Percentiles rank a stretch among this genome's conserved stretches.
These are phyloP conservation scores for Urostyla sp. DNA, from an alignment of 73 alveolate species.

Conservation along the genomic window DNA sequence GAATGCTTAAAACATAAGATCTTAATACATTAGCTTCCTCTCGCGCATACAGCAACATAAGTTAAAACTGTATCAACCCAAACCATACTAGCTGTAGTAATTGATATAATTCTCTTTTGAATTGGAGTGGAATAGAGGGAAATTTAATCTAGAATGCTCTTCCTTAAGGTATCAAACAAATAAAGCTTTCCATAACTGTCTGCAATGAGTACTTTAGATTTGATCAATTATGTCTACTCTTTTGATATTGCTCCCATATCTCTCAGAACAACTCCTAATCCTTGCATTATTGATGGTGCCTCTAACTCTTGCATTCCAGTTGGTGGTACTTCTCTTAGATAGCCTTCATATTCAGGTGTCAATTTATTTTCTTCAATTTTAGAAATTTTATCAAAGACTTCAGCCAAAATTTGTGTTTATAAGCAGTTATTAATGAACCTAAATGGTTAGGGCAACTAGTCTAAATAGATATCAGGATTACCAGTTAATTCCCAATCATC, in stretches of 20 bases:
- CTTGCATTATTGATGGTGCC: constrained; percentile 20
- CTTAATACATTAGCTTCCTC: constrained; percentile 54
- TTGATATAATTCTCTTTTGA: constrained; percentile 22
- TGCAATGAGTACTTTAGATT: constrained; percentile 58
- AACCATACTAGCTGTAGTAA: constrained; percentile 37
- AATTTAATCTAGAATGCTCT: constrained; percentile 56
- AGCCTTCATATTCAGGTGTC: constrained; percentile 70
- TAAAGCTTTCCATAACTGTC: constrained; percentile 60
- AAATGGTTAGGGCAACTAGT: constrained; percentile 67
- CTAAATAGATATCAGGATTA: constrained; percentile 57
- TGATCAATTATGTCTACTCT: neutral
- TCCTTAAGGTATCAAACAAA: constrained; percentile 60
- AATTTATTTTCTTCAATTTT: constrained; percentile 58
- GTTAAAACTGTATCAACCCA: constrained; percentile 69
- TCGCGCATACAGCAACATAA: constrained; percentile 58
- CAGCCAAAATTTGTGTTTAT: constrained; percentile 44
- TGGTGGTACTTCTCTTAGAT: constrained; percentile 50
- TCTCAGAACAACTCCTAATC: neutral
- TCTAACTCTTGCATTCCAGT: constrained; percentile 56
- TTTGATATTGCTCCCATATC: constrained; percentile 22
- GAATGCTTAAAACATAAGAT: constrained; percentile 52
- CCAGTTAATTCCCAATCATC: constrained; percentile 55
- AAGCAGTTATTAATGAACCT: constrained; percentile 54
- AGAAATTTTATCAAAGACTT: constrained; percentile 55
- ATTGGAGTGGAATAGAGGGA: constrained; percentile 11